phyloP scores from a whole-genome alignment of 2,329 filamentous ascomycete genomes.

The Monosporascus cannonballus region DNA sequence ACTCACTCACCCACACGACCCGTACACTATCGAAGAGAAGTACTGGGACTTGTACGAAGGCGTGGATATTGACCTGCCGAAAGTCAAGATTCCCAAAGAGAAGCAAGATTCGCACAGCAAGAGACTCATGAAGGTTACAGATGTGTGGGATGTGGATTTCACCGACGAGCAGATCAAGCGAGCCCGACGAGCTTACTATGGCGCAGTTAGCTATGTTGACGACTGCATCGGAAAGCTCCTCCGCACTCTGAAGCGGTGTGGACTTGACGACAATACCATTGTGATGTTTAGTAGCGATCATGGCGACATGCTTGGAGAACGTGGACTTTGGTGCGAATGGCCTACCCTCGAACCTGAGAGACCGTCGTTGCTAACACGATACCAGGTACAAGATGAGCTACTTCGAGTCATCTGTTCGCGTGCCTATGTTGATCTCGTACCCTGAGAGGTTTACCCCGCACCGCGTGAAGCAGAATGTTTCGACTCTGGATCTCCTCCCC shows the following conservation, averaged over 20 bases:
- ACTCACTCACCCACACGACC: slow-evolving; percentile 90
- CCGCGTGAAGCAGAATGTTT: slow-evolving; percentile 77
- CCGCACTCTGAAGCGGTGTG: slow-evolving; percentile 69
- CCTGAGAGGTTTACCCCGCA: slow-evolving; percentile 70
- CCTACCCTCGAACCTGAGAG: neutral
- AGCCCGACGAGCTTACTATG: slow-evolving; percentile 85
- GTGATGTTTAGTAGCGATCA: slow-evolving; percentile 91
- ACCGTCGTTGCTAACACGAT: slow-evolving; percentile 1
- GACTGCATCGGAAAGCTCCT: slow-evolving; percentile 84
- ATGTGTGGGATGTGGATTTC: slow-evolving; percentile 79
- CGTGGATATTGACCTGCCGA: slow-evolving; percentile 79
- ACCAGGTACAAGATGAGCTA: slow-evolving; percentile 86
- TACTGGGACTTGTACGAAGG: slow-evolving; percentile 91
- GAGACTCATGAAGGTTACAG: slow-evolving; percentile 79
- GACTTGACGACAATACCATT: slow-evolving; percentile 78
- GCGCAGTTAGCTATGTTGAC: slow-evolving; percentile 88
- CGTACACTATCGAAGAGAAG: slow-evolving; percentile 88
- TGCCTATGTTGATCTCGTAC: slow-evolving; percentile 80
- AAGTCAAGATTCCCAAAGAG: slow-evolving; percentile 70
- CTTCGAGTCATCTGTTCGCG: slow-evolving; percentile 85
- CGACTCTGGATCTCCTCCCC: slow-evolving; percentile 83
- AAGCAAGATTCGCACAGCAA: slow-evolving; percentile 83
- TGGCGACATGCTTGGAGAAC: slow-evolving; percentile 92
- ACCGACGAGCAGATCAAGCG: slow-evolving; percentile 80
- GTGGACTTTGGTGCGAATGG: slow-evolving; percentile 64